Evolutionary conservation across 805 yeast genomes (phyloP), one percentile per base, ranked within the genome.

Genomic region (Candida parachauliodes): DNA sequence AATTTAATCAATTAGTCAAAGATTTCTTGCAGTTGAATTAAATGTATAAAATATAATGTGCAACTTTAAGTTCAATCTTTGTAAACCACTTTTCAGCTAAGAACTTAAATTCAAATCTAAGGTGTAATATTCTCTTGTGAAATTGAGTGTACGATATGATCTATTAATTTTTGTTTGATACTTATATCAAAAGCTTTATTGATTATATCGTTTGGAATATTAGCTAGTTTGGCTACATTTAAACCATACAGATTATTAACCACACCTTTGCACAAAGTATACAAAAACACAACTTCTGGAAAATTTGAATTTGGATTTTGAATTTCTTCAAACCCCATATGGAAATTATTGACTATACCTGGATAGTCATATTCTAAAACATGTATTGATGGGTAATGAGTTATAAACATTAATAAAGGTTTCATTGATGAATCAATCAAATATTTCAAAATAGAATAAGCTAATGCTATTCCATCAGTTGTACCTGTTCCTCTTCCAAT

Each of bases 151-250:
- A n/a, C n/a, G n/a, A n/a, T n/a, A n/a, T n/a, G n/a, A n/a, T n/a
- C n/a, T n/a, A n/a, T n/a, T n/a, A n/a, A n/a, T n/a, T n/a, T n/a
- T n/a, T n/a, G n/a, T n/a, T n/a, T n/a, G n/a, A n/a, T 60, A 8
- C 79, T 66, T 12, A 64, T 52, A 14, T 37, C 34, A 32, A 47
- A 59, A 0, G 87, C 87, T 3, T 53, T 48, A 1, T 60, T 54
- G 4, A 80, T 64, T 5, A 82, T 62, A 1, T 50, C 52, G 3
- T 49, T 51, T 1, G 81, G 77, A 1, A 88, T 59, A 0, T 77
- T 76, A 0, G 96, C 93, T 40, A 88, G 51, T 42, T 77, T 72
- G 0, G 96, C 96, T 26, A 87, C 95, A 52, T 88, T 86, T 24
- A 89, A 64, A 1, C 96, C 97, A 56, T 82, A 88, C 39, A 89